phyloP scores from a whole-genome alignment of 2,329 filamentous ascomycete genomes.

The Erysiphe neolycopersici region DNA sequence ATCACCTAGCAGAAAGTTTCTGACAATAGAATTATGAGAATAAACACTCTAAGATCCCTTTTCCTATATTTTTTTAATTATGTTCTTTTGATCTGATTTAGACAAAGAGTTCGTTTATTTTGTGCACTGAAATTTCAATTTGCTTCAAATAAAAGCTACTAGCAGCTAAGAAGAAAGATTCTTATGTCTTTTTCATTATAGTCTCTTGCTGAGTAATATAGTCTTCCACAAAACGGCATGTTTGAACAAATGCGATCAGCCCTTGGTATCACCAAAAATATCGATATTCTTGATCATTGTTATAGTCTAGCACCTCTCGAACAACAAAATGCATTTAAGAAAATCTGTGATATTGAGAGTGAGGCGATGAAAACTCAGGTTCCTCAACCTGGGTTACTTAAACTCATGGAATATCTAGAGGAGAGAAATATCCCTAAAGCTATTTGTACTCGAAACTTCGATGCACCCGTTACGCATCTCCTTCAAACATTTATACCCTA shows the following conservation, averaged over 20 bases:
- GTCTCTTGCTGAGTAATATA: slow-evolving; percentile 14
- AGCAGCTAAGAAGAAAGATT: not conserved
- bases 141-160: too few species aligned
- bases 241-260: slow-evolving; percentile 61
- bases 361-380: slow-evolving; percentile 49
- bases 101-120: not conserved
- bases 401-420: slow-evolving; percentile 65
- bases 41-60: too few species aligned
- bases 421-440: slow-evolving; percentile 39
- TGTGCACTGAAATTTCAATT: not conserved
- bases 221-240: slow-evolving; percentile 87
- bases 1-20: too few species aligned
- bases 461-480: slow-evolving; percentile 47
- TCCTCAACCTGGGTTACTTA: slow-evolving; percentile 52
- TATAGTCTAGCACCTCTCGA: slow-evolving; percentile 37
- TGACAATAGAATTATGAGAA: too few species aligned
- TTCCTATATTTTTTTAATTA: too few species aligned
- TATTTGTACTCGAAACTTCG: slow-evolving; percentile 89
- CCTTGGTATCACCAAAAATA: slow-evolving; percentile 41
- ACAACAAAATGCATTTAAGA: slow-evolving; percentile 38
- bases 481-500: slow-evolving; percentile 45
- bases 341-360: slow-evolving; percentile 57
- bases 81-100: not conserved
- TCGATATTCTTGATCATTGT: slow-evolving; percentile 78
- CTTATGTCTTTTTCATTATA: not conserved